Conservation (phyloP, 257 asterid genomes). For the Leptodermis oblonga region DNA sequence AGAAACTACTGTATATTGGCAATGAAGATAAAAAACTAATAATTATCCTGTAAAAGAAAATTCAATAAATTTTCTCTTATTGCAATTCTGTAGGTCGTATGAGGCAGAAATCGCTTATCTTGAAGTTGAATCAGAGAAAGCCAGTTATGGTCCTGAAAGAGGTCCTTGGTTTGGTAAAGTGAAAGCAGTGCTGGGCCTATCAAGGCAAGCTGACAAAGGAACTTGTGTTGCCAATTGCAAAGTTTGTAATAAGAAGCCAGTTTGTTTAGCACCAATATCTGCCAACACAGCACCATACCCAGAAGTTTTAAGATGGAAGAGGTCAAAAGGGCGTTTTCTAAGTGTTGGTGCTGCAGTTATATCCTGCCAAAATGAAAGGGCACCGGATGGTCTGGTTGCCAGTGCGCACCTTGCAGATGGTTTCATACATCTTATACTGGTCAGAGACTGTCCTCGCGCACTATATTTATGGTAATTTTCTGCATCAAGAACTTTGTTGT, state of each 20-base stretch:
- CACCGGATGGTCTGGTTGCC: slow-evolving; percentile 95
- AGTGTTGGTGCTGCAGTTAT: slow-evolving; percentile 94
- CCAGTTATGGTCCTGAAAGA: slow-evolving; percentile 28
- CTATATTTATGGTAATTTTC: slow-evolving; percentile 57
- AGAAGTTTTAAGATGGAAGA: slow-evolving; percentile 62
- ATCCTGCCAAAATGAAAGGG: slow-evolving; percentile 90
- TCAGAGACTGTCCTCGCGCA: slow-evolving; percentile 89
- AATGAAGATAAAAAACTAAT: too few species aligned
- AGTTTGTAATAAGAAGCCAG: too few species aligned
- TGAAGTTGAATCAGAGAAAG: slow-evolving; percentile 55
- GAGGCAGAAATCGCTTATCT: slow-evolving; percentile 90
- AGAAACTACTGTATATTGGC: too few species aligned
- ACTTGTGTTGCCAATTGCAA: slow-evolving; percentile 72
- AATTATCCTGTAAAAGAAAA: too few species aligned
- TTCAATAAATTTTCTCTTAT: too few species aligned
- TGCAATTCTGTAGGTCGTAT: slow-evolving; percentile 56
- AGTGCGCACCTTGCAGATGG: slow-evolving; percentile 99
- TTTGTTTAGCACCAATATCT: slow-evolving; percentile 40
- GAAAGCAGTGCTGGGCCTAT: slow-evolving; percentile 38
- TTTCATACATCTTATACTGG: slow-evolving; percentile 70
- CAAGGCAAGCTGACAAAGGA: slow-evolving; percentile 36
- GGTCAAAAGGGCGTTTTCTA: slow-evolving; percentile 64
- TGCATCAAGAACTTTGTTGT: too few species aligned
- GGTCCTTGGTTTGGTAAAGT: slow-evolving; percentile 33
- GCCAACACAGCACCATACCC: slow-evolving; percentile 30